Percentiles rank a stretch among this genome's conserved stretches.
Conservation (phyloP, 495 filamentous ascomycete genomes). For the Thermothielavioides terrestris region DNA sequence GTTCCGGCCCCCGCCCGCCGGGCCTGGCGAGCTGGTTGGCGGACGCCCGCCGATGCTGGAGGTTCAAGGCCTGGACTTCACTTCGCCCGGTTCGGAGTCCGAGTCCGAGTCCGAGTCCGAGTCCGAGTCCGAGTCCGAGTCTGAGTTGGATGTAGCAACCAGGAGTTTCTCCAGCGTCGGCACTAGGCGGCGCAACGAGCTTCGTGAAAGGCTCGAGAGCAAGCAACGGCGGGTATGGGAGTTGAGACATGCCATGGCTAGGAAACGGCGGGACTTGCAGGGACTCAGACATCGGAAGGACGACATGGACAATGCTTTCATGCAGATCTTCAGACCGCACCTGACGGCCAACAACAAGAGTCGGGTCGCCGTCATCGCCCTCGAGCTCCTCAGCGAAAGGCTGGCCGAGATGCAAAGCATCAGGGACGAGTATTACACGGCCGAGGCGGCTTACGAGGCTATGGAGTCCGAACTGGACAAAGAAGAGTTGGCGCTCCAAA, state of each 20-base stretch:
- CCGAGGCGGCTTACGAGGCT: constrained; percentile 16
- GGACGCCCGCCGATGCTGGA: not conserved
- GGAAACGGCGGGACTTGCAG: constrained; percentile 16
- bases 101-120: not conserved
- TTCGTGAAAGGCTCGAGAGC: constrained; percentile 13
- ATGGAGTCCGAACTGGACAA: constrained; percentile 17
- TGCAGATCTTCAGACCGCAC: constrained; percentile 20
- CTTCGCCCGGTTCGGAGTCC: not conserved
- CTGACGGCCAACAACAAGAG: constrained; percentile 10
- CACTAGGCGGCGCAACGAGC: not conserved
- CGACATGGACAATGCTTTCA: constrained; percentile 21
- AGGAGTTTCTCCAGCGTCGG: not conserved
- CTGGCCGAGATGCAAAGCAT: constrained; percentile 20
- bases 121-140: constrained; percentile 7
- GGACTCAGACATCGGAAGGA: constrained; percentile 13
- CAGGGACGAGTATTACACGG: constrained; percentile 19
- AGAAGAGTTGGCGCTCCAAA: constrained; percentile 15
- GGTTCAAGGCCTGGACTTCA: not conserved
- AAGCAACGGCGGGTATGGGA: constrained; percentile 9
- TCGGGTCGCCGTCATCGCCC: not conserved
- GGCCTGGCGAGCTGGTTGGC: not conserved
- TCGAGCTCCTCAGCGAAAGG: constrained; percentile 5
- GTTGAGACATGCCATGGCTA: constrained; percentile 9
- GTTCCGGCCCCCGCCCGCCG: not conserved
- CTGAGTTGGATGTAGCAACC: constrained; percentile 4